Evolutionary conservation across 192 early-diverging fungal genomes (phyloP).

Genomic region (Rhizoclosmatium sp.): DNA sequence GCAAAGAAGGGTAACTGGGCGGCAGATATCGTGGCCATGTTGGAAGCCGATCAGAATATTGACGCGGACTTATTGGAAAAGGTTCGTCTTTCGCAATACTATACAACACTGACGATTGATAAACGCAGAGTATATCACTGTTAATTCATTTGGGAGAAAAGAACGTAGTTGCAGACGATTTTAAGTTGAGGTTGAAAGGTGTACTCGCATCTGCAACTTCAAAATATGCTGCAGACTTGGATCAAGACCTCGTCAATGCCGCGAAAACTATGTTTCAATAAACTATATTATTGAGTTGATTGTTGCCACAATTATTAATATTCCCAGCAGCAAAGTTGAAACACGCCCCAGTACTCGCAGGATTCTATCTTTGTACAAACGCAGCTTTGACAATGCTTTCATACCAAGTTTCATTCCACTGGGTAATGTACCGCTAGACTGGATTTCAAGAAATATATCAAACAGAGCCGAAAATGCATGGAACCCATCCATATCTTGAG

Average conservation of each 20-base stretch:
- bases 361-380: slow-evolving; percentile 3
- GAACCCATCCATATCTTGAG: slow-evolving; percentile 74
- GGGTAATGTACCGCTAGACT: background rate
- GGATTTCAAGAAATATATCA: slow-evolving; percentile 36
- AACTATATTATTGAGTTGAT: background rate
- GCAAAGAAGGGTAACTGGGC: slow-evolving; percentile 41
- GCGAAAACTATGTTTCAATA: slow-evolving; percentile 1
- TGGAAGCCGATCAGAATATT: slow-evolving; percentile 10
- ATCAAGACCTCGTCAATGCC: background rate
- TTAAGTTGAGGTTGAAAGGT: background rate
- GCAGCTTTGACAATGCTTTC: background rate
- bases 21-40: slow-evolving; percentile 33
- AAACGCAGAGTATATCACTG: slow-evolving; percentile 4
- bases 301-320: slow-evolving; percentile 29
- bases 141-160: slow-evolving; percentile 1
- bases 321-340: slow-evolving; percentile 15
- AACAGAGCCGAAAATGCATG: slow-evolving; percentile 63
- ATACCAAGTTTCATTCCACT: background rate
- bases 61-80: slow-evolving; percentile 46
- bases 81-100: slow-evolving; percentile 15
- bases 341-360: background rate
- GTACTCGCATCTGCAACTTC: background rate
- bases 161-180: background rate
- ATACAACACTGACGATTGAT: too few species aligned
- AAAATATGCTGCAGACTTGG: slow-evolving; percentile 17